phyloP scores from a whole-genome alignment of 495 filamentous ascomycete genomes.

The Polyplosphaeria fusca region DNA sequence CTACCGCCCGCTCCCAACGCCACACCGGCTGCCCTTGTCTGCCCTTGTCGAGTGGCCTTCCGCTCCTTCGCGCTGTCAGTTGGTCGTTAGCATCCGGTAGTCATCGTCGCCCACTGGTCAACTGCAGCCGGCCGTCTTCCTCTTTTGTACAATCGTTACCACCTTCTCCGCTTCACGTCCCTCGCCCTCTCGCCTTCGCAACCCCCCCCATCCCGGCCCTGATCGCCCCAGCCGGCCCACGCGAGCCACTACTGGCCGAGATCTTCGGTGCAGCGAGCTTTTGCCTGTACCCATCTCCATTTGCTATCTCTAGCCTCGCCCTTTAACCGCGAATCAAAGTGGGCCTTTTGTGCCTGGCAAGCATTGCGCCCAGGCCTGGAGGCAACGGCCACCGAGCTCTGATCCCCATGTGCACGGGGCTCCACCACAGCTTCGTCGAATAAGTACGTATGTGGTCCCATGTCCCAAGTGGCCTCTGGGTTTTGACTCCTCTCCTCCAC shows the following conservation, averaged over 20 bases:
- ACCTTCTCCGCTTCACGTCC: conserved; percentile 21
- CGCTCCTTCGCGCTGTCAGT: conserved; percentile 24
- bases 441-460: conserved; percentile 31
- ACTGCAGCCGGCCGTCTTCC: conserved; percentile 19
- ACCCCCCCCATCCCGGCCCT: conserved; percentile 12
- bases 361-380: conserved; percentile 30
- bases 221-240: conserved; percentile 28
- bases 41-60: conserved; percentile 17
- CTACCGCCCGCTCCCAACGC: conserved; percentile 14
- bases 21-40: conserved; percentile 28
- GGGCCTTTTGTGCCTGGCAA: conserved; percentile 25
- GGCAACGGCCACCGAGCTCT: conserved; percentile 28
- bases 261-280: conserved; percentile 23
- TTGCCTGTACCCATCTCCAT: conserved; percentile 20
- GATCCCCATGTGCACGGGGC: conserved; percentile 32
- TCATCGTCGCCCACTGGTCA: conserved; percentile 21
- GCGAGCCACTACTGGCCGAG: conserved; percentile 28
- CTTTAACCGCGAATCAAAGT: conserved; percentile 32
- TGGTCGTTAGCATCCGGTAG: conserved; percentile 11
- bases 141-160: conserved; percentile 30
- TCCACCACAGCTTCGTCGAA: conserved; percentile 24
- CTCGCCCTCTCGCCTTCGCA: conserved; percentile 11
- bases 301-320: conserved; percentile 24
- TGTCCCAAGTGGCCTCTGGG: conserved; percentile 20
- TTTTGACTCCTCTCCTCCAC: conserved; percentile 16